Evolutionary conservation across 345 rosid genomes (phyloP).

Genomic region (Salix arbutifolia): DNA sequence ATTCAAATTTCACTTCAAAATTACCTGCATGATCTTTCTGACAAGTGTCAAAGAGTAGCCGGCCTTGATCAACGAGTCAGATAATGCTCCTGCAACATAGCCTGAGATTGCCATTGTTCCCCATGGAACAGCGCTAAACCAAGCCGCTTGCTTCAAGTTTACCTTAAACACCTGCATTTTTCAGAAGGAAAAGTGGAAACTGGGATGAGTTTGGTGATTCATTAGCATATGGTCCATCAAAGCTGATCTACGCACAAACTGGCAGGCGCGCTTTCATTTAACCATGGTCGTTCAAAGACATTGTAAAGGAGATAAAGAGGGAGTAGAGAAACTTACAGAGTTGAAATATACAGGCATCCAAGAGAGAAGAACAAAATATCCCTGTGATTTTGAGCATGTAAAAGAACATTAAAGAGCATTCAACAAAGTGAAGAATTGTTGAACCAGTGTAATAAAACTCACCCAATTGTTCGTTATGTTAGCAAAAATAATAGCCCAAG

Average conservation of each 20-base stretch:
- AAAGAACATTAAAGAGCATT: neutral
- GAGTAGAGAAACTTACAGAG: slow-evolving; percentile 40
- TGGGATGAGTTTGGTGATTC: neutral
- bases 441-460: slow-evolving; percentile 18
- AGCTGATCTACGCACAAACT: too few species aligned
- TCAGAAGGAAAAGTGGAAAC: neutral
- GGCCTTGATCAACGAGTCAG: slow-evolving; percentile 61
- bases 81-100: slow-evolving; percentile 67
- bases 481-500: slow-evolving; percentile 87
- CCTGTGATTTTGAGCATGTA: slow-evolving; percentile 44
- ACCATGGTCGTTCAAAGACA: neutral
- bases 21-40: slow-evolving; percentile 92
- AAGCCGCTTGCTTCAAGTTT: slow-evolving; percentile 92
- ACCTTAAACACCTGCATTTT: slow-evolving; percentile 62
- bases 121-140: slow-evolving; percentile 99
- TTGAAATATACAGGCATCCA: slow-evolving; percentile 99
- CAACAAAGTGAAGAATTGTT: neutral
- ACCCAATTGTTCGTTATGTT: slow-evolving; percentile 94
- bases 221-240: neutral
- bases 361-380: slow-evolving; percentile 91
- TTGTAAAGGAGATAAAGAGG: neutral
- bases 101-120: slow-evolving; percentile 87
- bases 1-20: neutral
- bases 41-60: slow-evolving; percentile 75
- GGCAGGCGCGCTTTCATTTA: neutral